Evolutionary conservation across 371 early-diverging fungal species (phyloP), one percentile per base, ranked within the genome.

Genomic region (Choanephora cucurbitarum): DNA sequence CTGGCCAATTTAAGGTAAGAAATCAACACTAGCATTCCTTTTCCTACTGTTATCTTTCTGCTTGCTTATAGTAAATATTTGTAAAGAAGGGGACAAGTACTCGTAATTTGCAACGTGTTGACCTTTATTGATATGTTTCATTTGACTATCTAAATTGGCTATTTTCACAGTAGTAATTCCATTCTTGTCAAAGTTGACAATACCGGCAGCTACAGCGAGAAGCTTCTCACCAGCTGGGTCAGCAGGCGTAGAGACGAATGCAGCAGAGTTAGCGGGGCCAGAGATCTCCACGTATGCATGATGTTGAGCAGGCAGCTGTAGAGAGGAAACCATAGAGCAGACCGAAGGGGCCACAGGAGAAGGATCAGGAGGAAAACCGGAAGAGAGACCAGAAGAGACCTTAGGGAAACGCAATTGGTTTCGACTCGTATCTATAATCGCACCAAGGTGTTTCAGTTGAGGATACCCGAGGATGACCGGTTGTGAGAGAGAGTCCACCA

Each of bases 301-400:
- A 18, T 54, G 54, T 9, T 44, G 28, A 10, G 13, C 54, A n/a
- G 54, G 54, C 15, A 54, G 54, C 11, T 11, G 44, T 15, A 54
- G 37, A 6, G 31, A 34, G 0, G 45, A 44, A 2, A 32, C 45
- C 33, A 54, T 34, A 9, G 54, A 44, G 33, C 54, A 54, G 5
- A 54, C 54, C 3, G 45, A 32, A 3, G 21, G 2, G 18, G 15
- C 34, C 10, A 2, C 32, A 28, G 28, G 28, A 28, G 28, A 7
- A 5, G 28, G 5, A 28, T 3, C 7, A 28, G 5, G 7, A 5
- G 28, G 28, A 3, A 28, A 5, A 7, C 28, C 7, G 28, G 28
- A 7, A 7, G 44, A 45, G 18, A 54, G 18, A 33, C 45, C n/a
- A n/a, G n/a, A n/a, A n/a, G n/a, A n/a, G n/a, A n/a, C n/a, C n/a